Conservation (phyloP, 305 asterid species). For the Andrographis paniculata region DNA sequence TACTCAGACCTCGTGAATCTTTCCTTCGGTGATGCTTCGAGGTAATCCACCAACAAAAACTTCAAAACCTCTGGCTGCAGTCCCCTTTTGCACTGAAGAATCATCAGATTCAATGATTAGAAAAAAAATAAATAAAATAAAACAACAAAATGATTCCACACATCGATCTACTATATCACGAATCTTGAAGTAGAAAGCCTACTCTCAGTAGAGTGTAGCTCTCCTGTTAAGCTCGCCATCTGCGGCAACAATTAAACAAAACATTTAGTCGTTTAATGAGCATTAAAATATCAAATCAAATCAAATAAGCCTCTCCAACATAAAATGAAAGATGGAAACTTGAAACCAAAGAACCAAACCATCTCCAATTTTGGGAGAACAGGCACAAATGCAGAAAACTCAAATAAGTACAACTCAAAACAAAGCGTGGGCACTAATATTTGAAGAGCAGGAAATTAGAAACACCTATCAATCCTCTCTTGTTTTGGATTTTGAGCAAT, state of each 20-base stretch:
- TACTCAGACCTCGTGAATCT: constrained; percentile 47
- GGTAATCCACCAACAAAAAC: constrained; percentile 87
- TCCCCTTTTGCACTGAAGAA: constrained; percentile 22
- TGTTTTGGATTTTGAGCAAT: neutral
- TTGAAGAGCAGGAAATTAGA: too few relatives aligned
- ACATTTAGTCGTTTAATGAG: constrained; percentile 1
- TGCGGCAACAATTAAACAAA: constrained; percentile 16
- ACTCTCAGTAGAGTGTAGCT: constrained; percentile 32
- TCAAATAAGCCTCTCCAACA: too few relatives aligned
- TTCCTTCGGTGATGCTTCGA: constrained; percentile 45
- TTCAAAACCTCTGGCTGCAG: constrained; percentile 49
- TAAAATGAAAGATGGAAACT: neutral
- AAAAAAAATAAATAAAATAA: constrained; percentile 3
- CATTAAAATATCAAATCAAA: too few relatives aligned
- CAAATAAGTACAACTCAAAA: neutral
- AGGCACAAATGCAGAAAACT: too few relatives aligned
- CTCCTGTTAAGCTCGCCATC: constrained; percentile 35
- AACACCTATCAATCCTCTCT: neutral
- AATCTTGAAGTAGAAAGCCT: constrained; percentile 17
- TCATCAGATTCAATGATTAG: constrained; percentile 8
- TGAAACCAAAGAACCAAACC: neutral
- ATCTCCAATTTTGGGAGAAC: neutral
- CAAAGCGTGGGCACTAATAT: neutral
- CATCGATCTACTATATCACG: neutral
- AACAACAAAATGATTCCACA: neutral